phyloP scores from a whole-genome alignment of 2,329 filamentous ascomycete species.

The Ophiostoma pallidulum region DNA sequence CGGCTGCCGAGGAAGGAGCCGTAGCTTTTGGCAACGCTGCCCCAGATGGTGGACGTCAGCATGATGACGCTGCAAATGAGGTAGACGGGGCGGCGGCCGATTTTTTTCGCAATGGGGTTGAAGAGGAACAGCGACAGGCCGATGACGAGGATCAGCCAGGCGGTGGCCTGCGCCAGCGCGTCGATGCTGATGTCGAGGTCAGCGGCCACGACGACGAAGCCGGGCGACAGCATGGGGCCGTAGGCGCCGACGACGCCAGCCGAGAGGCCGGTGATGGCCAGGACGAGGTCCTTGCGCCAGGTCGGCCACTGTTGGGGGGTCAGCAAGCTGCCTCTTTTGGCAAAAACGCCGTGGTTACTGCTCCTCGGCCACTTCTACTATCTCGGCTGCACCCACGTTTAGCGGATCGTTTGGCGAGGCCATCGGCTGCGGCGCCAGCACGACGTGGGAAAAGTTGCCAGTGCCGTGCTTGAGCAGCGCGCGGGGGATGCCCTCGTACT shows the following conservation, averaged over 20 bases:
- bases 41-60: slow-evolving; percentile 39
- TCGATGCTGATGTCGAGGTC: slow-evolving; percentile 34
- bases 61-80: slow-evolving; percentile 37
- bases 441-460: slow-evolving; percentile 26
- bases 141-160: slow-evolving; percentile 39
- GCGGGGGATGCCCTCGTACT: slow-evolving; percentile 33
- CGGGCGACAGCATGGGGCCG: slow-evolving; percentile 41
- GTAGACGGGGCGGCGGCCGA: slow-evolving; percentile 41
- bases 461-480: slow-evolving; percentile 31
- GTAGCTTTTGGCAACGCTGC: slow-evolving; percentile 33
- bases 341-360: too few species aligned
- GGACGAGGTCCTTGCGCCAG: slow-evolving; percentile 32
- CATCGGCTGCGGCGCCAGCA: slow-evolving; percentile 36
- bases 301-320: slow-evolving; percentile 11
- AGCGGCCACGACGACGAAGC: slow-evolving; percentile 36
- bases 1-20: slow-evolving; percentile 36
- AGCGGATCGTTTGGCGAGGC: slow-evolving; percentile 40
- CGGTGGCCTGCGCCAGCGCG: slow-evolving; percentile 34
- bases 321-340: too few species aligned
- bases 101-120: slow-evolving; percentile 41
- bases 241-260: slow-evolving; percentile 41
- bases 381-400: slow-evolving; percentile 32
- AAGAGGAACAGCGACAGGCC: slow-evolving; percentile 40
- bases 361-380: too few species aligned
- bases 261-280: slow-evolving; percentile 35